Base-by-base conservation (phyloP, 2,329 filamentous ascomycete genomes). In the Penicillium hordei region DNA sequence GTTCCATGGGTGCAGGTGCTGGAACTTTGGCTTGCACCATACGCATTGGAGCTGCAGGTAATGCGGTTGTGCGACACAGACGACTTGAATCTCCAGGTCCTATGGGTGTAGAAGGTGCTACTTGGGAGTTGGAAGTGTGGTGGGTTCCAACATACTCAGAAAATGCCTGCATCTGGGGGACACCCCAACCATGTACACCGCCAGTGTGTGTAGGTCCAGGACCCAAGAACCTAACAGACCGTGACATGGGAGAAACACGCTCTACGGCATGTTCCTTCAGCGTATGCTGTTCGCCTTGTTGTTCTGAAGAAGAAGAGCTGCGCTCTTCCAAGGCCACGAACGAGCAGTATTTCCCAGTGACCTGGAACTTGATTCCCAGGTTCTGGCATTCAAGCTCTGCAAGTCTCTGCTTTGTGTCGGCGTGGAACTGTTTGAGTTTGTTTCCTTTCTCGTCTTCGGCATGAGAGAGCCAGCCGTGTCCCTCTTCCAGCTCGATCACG, bases 301-400 rank as follows among this genome's bases (percentile, higher is more conserved):
- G 25, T 33, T 17, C 31, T 13, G 42, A 23, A 3, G 12, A 23
- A 3, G 12, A 10, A 29, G 29, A 54, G n/a, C n/a, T 29, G n/a
- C 7, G 1, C 42, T 79, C 75, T 60, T 87, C 79, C 1, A 89
- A 79, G 2, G 89, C 89, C 3, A 91, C 84, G 61, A 91, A 92
- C 0, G 87, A 89, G 66, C 85, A 89, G 82, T 85, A 89, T 67
- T 87, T 89, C 1, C 87, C 84, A 2, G 81, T 83, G 9, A 91
- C 82, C 65, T 90, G 87, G 66, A 85, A 90, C 56, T 81, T 78
- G 13, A 86, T 79, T 0, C 89, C 88, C 0, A 91, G 76, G 0
- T 83, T 77, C 1, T 91, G 86, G 9, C 82, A 87, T 67, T 91
- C 88, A 1, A 82, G 80, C 68, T 88, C 82, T 0, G 86, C 82